A percentile compares a stretch with the other conserved stretches of the same genome.
phyloP scores from a whole-genome alignment of 2,329 filamentous ascomycete genomes.

The Dothideomycetes sp. region DNA sequence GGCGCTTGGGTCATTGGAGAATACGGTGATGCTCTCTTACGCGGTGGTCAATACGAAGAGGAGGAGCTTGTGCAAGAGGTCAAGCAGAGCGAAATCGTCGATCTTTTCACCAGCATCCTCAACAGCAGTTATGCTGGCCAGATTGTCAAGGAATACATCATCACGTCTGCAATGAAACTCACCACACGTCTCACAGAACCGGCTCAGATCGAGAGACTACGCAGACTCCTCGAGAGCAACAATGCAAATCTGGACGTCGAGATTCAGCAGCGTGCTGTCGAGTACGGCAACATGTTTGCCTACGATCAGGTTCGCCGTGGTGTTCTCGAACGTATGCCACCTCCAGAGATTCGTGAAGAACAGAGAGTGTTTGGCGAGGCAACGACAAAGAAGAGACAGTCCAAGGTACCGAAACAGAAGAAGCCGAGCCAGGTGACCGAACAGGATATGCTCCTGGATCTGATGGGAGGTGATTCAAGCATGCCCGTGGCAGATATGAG shows the following conservation, averaged over 20 bases:
- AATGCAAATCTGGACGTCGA: slow-evolving; percentile 88
- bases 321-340: slow-evolving; percentile 94
- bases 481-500: slow-evolving; percentile 50
- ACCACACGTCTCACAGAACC: slow-evolving; percentile 77
- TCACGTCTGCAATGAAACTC: slow-evolving; percentile 89
- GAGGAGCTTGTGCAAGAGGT: slow-evolving; percentile 78
- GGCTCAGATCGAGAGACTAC: slow-evolving; percentile 77
- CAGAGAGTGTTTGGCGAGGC: slow-evolving; percentile 82
- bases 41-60: slow-evolving; percentile 85
- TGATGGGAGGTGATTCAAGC: slow-evolving; percentile 71
- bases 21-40: slow-evolving; percentile 83
- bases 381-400: slow-evolving; percentile 38
- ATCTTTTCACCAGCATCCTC: slow-evolving; percentile 84
- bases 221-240: slow-evolving; percentile 65
- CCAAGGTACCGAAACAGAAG: slow-evolving; percentile 60
- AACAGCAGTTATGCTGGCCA: slow-evolving; percentile 92
- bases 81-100: slow-evolving; percentile 80
- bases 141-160: slow-evolving; percentile 87
- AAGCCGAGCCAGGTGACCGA: slow-evolving; percentile 73
- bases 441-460: slow-evolving; percentile 80
- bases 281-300: slow-evolving; percentile 89
- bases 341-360: slow-evolving; percentile 93
- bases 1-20: slow-evolving; percentile 97
- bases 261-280: slow-evolving; percentile 89
- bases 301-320: slow-evolving; percentile 80